These are phyloP conservation scores for Fistulinella prunicolor DNA, from an alignment of 768 basidiomycete genomes.

Conservation along the genomic window DNA sequence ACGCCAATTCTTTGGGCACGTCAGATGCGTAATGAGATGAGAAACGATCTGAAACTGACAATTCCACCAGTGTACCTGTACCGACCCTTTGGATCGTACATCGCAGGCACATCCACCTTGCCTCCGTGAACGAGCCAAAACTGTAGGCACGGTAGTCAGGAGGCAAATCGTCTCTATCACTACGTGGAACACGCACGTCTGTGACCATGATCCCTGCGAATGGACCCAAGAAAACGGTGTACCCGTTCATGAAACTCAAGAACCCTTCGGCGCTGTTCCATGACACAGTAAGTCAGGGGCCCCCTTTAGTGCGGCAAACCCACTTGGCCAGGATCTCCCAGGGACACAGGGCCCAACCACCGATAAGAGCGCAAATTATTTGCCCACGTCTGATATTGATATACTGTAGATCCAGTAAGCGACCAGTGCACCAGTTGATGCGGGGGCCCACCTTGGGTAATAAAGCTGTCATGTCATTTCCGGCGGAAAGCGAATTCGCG, in stretches of 20 bases:
- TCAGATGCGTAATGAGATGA: neutral
- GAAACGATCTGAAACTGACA: conserved; percentile 34
- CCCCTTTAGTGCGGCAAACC: neutral
- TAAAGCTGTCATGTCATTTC: conserved; percentile 83
- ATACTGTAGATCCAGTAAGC: conserved; percentile 10
- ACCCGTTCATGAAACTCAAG: conserved; percentile 76
- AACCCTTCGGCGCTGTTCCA: conserved; percentile 54
- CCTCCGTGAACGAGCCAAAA: conserved; percentile 77
- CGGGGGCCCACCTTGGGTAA: conserved; percentile 53
- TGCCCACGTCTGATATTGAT: conserved; percentile 81
- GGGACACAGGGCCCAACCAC: conserved; percentile 82
- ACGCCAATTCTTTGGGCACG: conserved; percentile 66
- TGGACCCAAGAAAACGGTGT: conserved; percentile 84
- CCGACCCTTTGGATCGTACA: conserved; percentile 77
- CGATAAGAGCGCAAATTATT: conserved; percentile 73
- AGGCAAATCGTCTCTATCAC: neutral
- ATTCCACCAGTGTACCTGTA: conserved; percentile 77
- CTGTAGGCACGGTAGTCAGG: conserved; percentile 31
- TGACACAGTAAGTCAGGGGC: neutral
- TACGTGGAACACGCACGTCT: conserved; percentile 40
- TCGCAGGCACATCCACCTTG: conserved; percentile 76
- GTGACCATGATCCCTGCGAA: conserved; percentile 73
- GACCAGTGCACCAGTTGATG: neutral
- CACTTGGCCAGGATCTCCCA: conserved; percentile 75
- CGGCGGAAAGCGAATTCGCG: conserved; percentile 66